A percentile compares a stretch with the other conserved stretches of the same genome.
These are phyloP conservation scores for Cucumis cinereus DNA, from an alignment of 306 rosid genomes.

Conservation along the genomic window DNA sequence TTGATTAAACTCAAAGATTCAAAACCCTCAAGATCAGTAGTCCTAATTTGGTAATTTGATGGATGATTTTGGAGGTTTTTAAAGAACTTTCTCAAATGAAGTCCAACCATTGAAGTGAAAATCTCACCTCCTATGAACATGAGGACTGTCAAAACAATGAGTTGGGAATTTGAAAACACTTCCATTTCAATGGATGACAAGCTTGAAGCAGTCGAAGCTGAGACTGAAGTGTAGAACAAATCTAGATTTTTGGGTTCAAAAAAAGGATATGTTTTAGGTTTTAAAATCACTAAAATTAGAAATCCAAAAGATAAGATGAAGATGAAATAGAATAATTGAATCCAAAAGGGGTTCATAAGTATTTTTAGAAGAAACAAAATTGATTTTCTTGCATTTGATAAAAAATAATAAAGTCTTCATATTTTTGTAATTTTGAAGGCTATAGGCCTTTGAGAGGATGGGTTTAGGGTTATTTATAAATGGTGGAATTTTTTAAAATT, in stretches of 20 bases:
- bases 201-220: slow-evolving; percentile 51
- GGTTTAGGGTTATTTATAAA: too few species aligned
- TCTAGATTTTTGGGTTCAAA: slow-evolving; percentile 22
- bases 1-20: slow-evolving; percentile 4
- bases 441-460: not conserved
- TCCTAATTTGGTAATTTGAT: not conserved
- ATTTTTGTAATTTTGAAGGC: not conserved
- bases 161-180: slow-evolving; percentile 37
- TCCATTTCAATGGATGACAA: slow-evolving; percentile 61
- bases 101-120: slow-evolving; percentile 42
- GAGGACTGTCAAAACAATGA: slow-evolving; percentile 26
- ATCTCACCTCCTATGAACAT: slow-evolving; percentile 54
- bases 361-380: slow-evolving; percentile 1
- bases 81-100: slow-evolving; percentile 19
- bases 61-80: slow-evolving; percentile 13
- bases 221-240: slow-evolving; percentile 46
- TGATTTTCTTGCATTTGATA: not conserved
- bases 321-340: slow-evolving; percentile 30
- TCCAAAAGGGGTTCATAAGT: slow-evolving; percentile 16
- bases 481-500: too few species aligned
- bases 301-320: slow-evolving; percentile 32
- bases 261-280: slow-evolving; percentile 4
- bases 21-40: not conserved
- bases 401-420: not conserved
- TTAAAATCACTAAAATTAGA: slow-evolving; percentile 15